A percentile compares a stretch with the other conserved stretches of the same genome.
These are phyloP conservation scores for Candida yuanshanica DNA, from an alignment of 805 yeast genomes.

Conservation along the genomic window DNA sequence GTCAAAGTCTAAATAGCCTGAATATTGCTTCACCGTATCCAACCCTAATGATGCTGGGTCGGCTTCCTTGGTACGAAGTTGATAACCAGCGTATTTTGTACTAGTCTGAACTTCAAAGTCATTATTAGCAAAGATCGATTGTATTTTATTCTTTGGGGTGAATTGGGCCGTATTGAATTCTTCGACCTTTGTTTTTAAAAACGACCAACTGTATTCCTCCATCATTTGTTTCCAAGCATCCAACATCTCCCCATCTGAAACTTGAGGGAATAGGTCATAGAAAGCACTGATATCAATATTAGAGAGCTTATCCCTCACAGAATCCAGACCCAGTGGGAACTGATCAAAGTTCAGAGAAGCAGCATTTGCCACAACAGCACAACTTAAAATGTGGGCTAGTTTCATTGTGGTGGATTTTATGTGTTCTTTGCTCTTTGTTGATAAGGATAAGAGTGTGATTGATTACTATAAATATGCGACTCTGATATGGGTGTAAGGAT, in stretches of 20 bases:
- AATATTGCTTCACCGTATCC: constrained; percentile 72
- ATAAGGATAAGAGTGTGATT: too few species aligned
- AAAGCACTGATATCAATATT: neutral
- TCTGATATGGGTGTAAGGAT: too few species aligned
- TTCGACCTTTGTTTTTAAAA: constrained; percentile 9
- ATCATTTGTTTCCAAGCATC: constrained; percentile 26
- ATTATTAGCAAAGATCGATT: constrained; percentile 5
- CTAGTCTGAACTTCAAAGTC: constrained; percentile 6
- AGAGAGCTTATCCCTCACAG: neutral
- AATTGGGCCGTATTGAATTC: constrained; percentile 8
- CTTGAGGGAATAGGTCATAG: neutral
- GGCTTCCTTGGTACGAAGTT: constrained; percentile 14
- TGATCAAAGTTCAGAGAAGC: neutral
- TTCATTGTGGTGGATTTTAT: neutral
- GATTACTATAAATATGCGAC: too few species aligned
- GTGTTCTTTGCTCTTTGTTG: too few species aligned
- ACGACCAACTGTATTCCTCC: constrained; percentile 26
- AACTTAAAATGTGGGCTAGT: neutral
- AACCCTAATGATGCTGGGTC: constrained; percentile 54
- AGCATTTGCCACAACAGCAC: neutral
- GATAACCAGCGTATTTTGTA: constrained; percentile 10
- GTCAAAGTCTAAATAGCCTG: constrained; percentile 77
- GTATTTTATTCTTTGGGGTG: constrained; percentile 14
- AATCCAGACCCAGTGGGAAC: neutral
- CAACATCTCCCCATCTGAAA: constrained; percentile 9